Base-by-base conservation (phyloP, 2,329 filamentous ascomycete genomes). In the Scedosporium minutisporum region DNA sequence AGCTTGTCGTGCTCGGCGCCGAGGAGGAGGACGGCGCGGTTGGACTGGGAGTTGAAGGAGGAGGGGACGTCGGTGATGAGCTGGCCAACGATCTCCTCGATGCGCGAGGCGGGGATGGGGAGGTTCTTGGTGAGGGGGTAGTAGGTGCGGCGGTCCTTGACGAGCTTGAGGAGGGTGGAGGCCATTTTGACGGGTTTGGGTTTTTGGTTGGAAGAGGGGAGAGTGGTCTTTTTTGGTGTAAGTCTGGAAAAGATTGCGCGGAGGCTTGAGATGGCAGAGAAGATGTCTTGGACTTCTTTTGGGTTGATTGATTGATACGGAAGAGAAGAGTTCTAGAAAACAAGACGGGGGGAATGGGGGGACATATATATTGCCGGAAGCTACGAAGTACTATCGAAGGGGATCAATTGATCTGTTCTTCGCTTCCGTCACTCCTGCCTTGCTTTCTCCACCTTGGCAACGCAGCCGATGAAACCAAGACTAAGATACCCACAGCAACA, bases 31-130 rank as follows among this genome's bases (percentile, higher is more conserved):
- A 96, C 83, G 64, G 89, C 77, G 64, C 93, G 87, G 67, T 90
- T 88, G 68, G 86, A 86, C 80, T 96, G 93, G 51, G 86, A 89
- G 85, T 97, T 96, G 87, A 96, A 97, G 66, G 87, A 86, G 61
- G 85, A 88, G 51, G 93, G 93, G 1, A 88, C 81, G 73, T 91
- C 81, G 64, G 85, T 78, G 67, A 95, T 79, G 62, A 85, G 80
- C 67, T 84, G 74, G 73, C 80, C 77, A 73, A 87, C 82, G 71
- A 93, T 84, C 69, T 89, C 83, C 70, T 83, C 77, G 74, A 93
- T 79, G 70, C 82, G 80, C 12, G 48, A 25, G 42, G 70, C 60
- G 69, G 80, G 73, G 73, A 88, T 78, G 71, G 85, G 71, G 27
- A 87, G 80, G 65, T 83, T 76, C 76, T 88, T 87, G 79, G 79